Base-by-base conservation (phyloP, 2,329 filamentous ascomycete species). In the Elsinoe australis region DNA sequence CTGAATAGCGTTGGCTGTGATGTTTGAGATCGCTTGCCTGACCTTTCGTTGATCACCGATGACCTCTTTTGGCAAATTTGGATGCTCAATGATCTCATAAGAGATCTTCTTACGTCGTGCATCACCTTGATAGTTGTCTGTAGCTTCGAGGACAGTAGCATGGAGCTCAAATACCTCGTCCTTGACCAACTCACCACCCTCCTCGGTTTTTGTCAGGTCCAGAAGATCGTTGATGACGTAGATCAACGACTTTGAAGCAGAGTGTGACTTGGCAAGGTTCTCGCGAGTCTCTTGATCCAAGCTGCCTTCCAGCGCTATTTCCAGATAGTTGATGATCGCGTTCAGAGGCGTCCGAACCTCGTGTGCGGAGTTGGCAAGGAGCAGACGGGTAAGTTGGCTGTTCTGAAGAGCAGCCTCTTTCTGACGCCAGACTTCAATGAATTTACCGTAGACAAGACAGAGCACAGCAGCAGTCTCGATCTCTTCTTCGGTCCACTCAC, bases 161-260 rank as follows among this genome's bases (percentile, higher is more conserved):
- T 70, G 68, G 3, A 95, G 70, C 58, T 94, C 80, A 42, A 95
- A 88, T 0, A 82, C 67, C 58, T 94, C 88, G 49, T 89, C 82
- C 56, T 87, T 90, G 59, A 90, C 75, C 3, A 94, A 67, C 1
- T 80, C 76, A 39, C 83, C 82, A 0, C 88, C 87, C 61, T 89
- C 84, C 61, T 94, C 88, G 0, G 85, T 84, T 59, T 94, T 92
- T 1, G 89, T 94, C 22, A 95, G 70, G 60, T 95, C 88, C 0
- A 95, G 71, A 1, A 95, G 71, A 61, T 95, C 88, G 55, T 95
- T 95, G 67, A 95, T 95, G 7, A 94, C 87, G 61, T 94, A 94
- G 3, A 95, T 90, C 19, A 95, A 69, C 0, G 87, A 94, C 59
- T 94, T 94, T 0, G 88, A 95, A 3, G 88, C 88, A 0, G 87